phyloP scores from a whole-genome alignment of 352 stramenopile species.

The Globisporangium carolinianum region DNA sequence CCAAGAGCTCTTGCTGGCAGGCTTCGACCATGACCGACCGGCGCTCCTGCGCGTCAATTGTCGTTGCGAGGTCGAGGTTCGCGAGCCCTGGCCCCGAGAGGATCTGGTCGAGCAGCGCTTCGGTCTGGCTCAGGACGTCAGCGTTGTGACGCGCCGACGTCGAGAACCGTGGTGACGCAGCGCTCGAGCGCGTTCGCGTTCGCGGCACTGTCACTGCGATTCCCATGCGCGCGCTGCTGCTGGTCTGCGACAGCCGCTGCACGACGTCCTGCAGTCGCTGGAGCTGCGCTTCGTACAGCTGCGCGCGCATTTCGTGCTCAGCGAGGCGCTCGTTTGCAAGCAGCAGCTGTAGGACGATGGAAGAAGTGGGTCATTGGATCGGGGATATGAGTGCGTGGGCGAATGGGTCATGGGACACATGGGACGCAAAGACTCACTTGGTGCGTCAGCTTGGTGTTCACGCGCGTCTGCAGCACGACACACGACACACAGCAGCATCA shows the following conservation, averaged over 20 bases:
- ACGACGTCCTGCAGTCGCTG: constrained; percentile 27
- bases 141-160: constrained; percentile 30
- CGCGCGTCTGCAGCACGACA: constrained; percentile 6
- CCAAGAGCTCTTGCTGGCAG: constrained; percentile 52
- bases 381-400: background rate
- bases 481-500: too few relatives aligned
- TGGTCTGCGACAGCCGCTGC: constrained; percentile 17
- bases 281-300: constrained; percentile 43
- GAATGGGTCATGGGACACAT: background rate
- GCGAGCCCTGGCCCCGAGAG: constrained; percentile 27
- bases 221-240: background rate
- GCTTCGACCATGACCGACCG: constrained; percentile 52
- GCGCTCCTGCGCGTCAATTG: constrained; percentile 36
- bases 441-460: constrained; percentile 56
- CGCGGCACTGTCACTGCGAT: too few relatives aligned
- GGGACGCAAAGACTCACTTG: constrained; percentile 22
- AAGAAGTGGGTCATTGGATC: background rate
- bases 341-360: constrained; percentile 20
- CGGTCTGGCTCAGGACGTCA: constrained; percentile 53
- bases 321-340: constrained; percentile 37
- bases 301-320: constrained; percentile 37
- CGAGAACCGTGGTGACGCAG: constrained; percentile 11
- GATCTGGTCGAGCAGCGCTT: constrained; percentile 41
- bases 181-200: too few relatives aligned
- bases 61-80: constrained; percentile 21